A percentile compares a stretch with the other conserved stretches of the same genome.
Evolutionary conservation across 2,329 filamentous ascomycete genomes (phyloP).

Genomic region (Neopestalotiopsis sp.): DNA sequence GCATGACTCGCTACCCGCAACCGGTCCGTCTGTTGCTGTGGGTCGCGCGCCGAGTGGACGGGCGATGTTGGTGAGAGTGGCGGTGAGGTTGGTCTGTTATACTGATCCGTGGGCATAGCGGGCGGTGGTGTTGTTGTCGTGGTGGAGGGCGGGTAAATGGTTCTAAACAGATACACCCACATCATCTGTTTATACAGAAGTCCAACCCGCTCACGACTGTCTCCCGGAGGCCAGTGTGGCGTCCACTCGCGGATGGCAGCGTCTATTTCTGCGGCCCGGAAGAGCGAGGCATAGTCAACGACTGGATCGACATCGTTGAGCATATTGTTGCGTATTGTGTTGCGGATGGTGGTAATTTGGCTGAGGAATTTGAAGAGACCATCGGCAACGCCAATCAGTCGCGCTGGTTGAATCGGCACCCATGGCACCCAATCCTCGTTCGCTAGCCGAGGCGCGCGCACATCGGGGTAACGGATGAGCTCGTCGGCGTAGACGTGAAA

Average conservation of each 20-base stretch:
- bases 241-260: conserved; percentile 76
- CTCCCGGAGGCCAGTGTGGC: conserved; percentile 63
- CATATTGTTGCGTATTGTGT: conserved; percentile 74
- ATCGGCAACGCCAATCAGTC: conserved; percentile 81
- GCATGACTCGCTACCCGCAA: conserved; percentile 27
- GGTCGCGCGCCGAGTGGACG: conserved; percentile 22
- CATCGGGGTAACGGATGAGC: conserved; percentile 55
- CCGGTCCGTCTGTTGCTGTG: conserved; percentile 27
- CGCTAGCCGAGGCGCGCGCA: conserved; percentile 41
- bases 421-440: conserved; percentile 49
- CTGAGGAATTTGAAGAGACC: conserved; percentile 80
- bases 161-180: conserved; percentile 68
- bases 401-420: conserved; percentile 49
- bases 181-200: conserved; percentile 69
- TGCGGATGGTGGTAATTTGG: conserved; percentile 78
- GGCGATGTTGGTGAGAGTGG: conserved; percentile 26
- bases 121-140: conserved; percentile 21
- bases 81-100: conserved; percentile 20
- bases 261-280: conserved; percentile 77
- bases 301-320: conserved; percentile 65
- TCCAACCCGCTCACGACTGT: conserved; percentile 60
- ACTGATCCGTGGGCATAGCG: conserved; percentile 21
- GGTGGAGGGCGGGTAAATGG: conserved; percentile 59
- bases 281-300: conserved; percentile 75
- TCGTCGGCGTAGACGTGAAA: conserved; percentile 77